Evolutionary conservation across 768 basidiomycete species (phyloP), one percentile per base, ranked within the genome.

Genomic region (Lentinus tigrinus): DNA sequence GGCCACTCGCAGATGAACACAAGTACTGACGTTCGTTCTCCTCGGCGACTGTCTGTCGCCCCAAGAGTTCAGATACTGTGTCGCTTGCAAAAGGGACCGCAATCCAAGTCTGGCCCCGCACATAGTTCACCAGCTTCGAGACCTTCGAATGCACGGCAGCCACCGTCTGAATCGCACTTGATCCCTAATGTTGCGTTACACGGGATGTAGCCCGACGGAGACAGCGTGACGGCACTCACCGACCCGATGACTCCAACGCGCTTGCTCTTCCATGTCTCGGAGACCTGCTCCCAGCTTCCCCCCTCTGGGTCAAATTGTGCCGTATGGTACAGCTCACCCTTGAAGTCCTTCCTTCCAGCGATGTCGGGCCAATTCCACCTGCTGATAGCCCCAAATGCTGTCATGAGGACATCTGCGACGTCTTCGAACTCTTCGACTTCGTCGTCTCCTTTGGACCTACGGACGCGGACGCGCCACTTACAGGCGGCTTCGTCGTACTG

Each of bases 291-390:
- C 79, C 78, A 80, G 5, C 64, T 63, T 42, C 67, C 67, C n/a
- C 64, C 63, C 13, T 61, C 63, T 23, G 73, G 72, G 16, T 82
- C 78, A 83, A 86, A 88, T 1, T 78, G 67, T 0, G 86, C 88
- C n/a, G 82, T 84, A 62, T 91, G 88, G 1, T 85, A 70, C 14
- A 87, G 68, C 49, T 72, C 75, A 4, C 88, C 88, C 58, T 78
- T 72, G 70, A 85, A 89, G 8, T 69, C 73, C 16, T 81, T 70
- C 27, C 88, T 67, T 3, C 85, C 87, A 9, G 74, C 68, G 43
- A 89, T 86, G 43, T 85, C 78, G 2, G 88, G 88, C 88, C 85
- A 88, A 26, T 77, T 74, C 85, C 85, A 88, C 7, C 82, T 70
- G 48, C 81, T 84, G 44, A 86, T 67, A 11, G 62, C 62, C 4